phyloP scores from a whole-genome alignment of 305 asterid species.

The Euphrasia arctica region DNA sequence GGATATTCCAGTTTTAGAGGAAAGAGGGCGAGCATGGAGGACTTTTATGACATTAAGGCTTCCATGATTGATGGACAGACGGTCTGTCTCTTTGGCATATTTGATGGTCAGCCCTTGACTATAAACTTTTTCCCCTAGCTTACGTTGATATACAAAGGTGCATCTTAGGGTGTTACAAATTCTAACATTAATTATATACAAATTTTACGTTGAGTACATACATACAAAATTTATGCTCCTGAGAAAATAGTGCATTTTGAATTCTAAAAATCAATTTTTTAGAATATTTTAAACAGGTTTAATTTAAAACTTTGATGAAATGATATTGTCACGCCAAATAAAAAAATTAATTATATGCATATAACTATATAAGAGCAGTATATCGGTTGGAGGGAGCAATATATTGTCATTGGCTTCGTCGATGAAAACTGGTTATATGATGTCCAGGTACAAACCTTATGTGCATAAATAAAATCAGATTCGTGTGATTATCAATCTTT shows the following conservation, averaged over 20 bases:
- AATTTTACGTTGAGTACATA: no score
- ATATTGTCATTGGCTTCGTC: conserved; percentile 15
- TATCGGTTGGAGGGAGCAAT: conserved; percentile 10
- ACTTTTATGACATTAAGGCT: conserved; percentile 83
- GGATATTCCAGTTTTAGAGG: conserved; percentile 98
- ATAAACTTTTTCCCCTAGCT: conserved; percentile 23
- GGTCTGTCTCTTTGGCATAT: conserved; percentile 88
- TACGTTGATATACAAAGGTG: not conserved
- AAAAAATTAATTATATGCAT: no score
- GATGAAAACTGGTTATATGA: conserved; percentile 10
- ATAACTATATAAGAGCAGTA: no score
- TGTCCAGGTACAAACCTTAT: conserved; percentile 10
- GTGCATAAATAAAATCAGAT: conserved; percentile 23
- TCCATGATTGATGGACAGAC: conserved; percentile 69
- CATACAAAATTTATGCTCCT: no score
- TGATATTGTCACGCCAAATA: no score
- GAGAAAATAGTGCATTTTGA: no score
- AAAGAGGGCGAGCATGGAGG: conserved; percentile 97
- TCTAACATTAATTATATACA: conserved; percentile 59
- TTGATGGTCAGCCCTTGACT: conserved; percentile 70
- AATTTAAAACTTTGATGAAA: no score
- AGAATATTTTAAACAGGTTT: no score
- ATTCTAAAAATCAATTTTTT: no score
- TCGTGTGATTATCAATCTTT: not conserved
- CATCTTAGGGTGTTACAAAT: no score